phyloP scores from a whole-genome alignment of 2,329 filamentous ascomycete species.

The Fusarium sp. region DNA sequence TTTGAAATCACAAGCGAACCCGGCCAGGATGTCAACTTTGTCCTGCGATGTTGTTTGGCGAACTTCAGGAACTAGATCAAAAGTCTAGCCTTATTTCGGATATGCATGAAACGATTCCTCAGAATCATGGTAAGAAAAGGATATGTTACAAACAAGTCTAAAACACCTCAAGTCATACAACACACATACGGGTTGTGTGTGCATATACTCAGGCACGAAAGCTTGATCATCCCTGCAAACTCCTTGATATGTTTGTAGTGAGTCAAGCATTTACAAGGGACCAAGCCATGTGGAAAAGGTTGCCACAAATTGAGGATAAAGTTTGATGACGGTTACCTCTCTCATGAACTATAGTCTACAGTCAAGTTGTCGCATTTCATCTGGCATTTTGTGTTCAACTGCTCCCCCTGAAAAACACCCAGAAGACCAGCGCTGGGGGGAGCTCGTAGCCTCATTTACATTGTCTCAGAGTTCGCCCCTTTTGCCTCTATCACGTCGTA shows the following conservation, averaged over 20 bases:
- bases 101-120: not conserved
- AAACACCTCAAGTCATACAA: not conserved
- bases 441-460: not conserved
- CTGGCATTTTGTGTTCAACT: not conserved
- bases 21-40: not conserved
- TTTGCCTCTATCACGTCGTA: no score
- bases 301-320: not conserved
- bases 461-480: no score
- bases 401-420: not conserved
- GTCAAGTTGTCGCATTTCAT: not conserved
- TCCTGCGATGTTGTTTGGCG: not conserved
- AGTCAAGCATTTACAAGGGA: not conserved
- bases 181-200: not conserved
- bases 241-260: not conserved
- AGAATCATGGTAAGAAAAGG: not conserved
- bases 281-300: not conserved
- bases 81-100: not conserved
- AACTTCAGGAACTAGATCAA: not conserved
- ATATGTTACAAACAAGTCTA: not conserved
- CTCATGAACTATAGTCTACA: not conserved
- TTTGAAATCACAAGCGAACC: not conserved
- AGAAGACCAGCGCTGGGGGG: not conserved
- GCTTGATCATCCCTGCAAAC: not conserved
- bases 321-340: not conserved
- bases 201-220: not conserved